Evolutionary conservation across 2,329 filamentous ascomycete species (phyloP).

Genomic region (Penicillium griseofulvum): DNA sequence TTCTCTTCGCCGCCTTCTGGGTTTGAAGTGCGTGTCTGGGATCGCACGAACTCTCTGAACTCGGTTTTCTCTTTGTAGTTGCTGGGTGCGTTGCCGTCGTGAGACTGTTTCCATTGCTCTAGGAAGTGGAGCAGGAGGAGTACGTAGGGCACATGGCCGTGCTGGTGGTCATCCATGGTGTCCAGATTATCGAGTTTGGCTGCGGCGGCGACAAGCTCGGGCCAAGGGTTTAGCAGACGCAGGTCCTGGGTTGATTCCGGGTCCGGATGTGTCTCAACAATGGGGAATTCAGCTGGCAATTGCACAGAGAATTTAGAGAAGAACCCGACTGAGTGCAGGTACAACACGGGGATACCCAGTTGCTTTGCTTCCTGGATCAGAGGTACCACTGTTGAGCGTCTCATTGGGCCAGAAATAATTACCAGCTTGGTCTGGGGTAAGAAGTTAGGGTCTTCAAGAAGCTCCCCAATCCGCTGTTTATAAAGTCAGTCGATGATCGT

Average conservation of each 20-base stretch:
- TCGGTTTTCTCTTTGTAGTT: constrained; percentile 82
- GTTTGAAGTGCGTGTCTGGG: constrained; percentile 66
- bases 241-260: constrained; percentile 81
- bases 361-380: constrained; percentile 53
- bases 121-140: constrained; percentile 80
- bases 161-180: constrained; percentile 70
- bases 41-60: constrained; percentile 70
- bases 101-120: constrained; percentile 69
- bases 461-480: constrained; percentile 37
- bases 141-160: constrained; percentile 88
- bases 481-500: not conserved
- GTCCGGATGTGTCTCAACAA: constrained; percentile 94
- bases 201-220: constrained; percentile 69
- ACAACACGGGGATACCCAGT: constrained; percentile 70
- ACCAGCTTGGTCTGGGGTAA: constrained; percentile 57
- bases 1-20: constrained; percentile 92
- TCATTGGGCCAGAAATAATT: constrained; percentile 59
- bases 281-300: constrained; percentile 76
- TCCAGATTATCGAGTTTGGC: constrained; percentile 66
- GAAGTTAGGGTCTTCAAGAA: constrained; percentile 40
- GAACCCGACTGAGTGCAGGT: constrained; percentile 86
- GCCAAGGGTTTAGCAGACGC: constrained; percentile 80
- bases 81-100: constrained; percentile 66
- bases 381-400: constrained; percentile 49
- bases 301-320: constrained; percentile 83